Percentiles rank a stretch among this genome's conserved stretches.
Conservation (phyloP, 2,329 filamentous ascomycete genomes). For the Fusarium sp. region DNA sequence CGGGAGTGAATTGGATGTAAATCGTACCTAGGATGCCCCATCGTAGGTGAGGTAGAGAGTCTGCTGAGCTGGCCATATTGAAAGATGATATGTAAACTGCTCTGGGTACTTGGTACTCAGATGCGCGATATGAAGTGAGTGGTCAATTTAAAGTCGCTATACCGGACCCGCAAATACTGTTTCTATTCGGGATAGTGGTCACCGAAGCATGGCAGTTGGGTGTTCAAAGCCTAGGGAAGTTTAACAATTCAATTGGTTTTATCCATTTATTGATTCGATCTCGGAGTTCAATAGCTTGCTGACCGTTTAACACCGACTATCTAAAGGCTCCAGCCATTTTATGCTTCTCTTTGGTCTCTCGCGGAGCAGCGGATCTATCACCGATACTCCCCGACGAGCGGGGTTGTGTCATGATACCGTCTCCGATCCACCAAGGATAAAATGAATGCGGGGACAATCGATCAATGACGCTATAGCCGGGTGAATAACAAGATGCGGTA, state of each 20-base stretch:
- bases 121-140: background rate
- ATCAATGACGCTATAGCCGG: background rate
- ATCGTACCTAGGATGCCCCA: slow-evolving; percentile 5
- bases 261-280: accelerated
- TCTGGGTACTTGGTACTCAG: accelerated
- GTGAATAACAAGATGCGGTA: background rate
- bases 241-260: accelerated
- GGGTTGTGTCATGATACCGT: background rate
- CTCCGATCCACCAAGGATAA: background rate
- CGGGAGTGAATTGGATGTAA: accelerated
- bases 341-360: accelerated
- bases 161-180: background rate
- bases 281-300: too few relatives aligned
- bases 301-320: background rate
- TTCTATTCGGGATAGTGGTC: background rate
- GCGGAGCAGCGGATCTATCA: background rate
- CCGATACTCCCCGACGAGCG: background rate
- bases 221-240: accelerated
- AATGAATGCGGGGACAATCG: background rate
- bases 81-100: slow-evolving; percentile 1
- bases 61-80: background rate
- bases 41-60: background rate
- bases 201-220: background rate
- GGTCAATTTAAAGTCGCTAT: background rate
- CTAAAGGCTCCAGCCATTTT: accelerated